Percentiles rank a stretch among this genome's conserved stretches.
Evolutionary conservation across 306 rosid species (phyloP).

Genomic region (Abrus precatorius): DNA sequence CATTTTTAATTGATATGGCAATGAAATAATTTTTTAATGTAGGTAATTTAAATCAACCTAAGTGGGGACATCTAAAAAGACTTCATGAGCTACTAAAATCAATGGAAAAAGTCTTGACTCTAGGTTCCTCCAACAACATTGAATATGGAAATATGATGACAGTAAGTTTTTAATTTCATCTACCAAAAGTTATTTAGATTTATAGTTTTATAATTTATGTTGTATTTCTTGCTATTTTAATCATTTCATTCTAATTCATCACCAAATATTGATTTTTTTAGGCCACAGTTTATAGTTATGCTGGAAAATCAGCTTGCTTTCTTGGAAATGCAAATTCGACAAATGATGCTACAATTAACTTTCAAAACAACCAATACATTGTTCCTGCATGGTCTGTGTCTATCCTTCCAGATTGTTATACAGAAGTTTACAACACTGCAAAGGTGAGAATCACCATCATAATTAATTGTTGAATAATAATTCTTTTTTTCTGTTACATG

Average conservation of each 20-base stretch:
- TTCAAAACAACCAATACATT: conserved; percentile 19
- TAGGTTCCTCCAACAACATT: background rate
- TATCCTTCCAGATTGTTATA: conserved; percentile 46
- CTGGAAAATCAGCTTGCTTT: conserved; percentile 49
- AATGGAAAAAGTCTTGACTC: conserved; percentile 32
- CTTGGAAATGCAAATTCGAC: conserved; percentile 45
- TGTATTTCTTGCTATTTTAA: too few species aligned
- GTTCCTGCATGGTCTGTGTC: conserved; percentile 60
- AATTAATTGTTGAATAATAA: background rate
- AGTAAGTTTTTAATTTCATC: conserved; percentile 20
- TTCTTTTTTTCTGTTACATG: too few species aligned
- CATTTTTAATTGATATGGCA: background rate
- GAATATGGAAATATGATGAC: conserved; percentile 10
- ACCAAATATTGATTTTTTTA: background rate
- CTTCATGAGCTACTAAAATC: conserved; percentile 45
- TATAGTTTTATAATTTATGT: too few species aligned
- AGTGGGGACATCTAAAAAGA: conserved; percentile 55
- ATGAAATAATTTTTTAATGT: background rate
- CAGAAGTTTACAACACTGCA: conserved; percentile 57
- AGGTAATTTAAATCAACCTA: conserved; percentile 57
- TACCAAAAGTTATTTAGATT: background rate
- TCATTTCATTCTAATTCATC: background rate
- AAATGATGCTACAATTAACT: conserved; percentile 32
- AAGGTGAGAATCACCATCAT: conserved; percentile 28
- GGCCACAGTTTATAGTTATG: conserved; percentile 46